Evolutionary conservation across 2,329 filamentous ascomycete species (phyloP).

Genomic region (Domatiomyces globalis): DNA sequence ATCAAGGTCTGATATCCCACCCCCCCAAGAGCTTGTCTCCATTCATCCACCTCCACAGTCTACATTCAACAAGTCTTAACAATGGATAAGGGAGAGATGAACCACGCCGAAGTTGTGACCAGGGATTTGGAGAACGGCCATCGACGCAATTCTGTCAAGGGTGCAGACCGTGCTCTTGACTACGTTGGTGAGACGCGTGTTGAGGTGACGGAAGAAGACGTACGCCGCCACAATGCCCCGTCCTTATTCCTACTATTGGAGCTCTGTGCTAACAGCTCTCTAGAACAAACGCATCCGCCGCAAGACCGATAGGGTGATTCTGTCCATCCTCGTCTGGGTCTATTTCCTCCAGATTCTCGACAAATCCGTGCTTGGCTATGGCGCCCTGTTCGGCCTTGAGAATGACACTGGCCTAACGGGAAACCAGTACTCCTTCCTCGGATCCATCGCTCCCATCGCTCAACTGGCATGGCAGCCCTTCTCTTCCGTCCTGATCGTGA

Average conservation of each 20-base stretch:
- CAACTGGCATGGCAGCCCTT: conserved; percentile 49
- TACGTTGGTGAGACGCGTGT: conserved; percentile 19
- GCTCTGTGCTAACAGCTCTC: background rate
- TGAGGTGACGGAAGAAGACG: conserved; percentile 26
- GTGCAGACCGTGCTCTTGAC: conserved; percentile 14
- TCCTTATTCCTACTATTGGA: background rate
- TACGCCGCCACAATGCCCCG: conserved; percentile 5
- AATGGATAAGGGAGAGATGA: background rate
- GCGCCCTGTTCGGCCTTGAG: conserved; percentile 42
- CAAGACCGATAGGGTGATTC: conserved; percentile 48
- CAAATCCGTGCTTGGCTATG: conserved; percentile 44
- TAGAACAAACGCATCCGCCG: conserved; percentile 43
- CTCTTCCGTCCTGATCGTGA: conserved; percentile 46
- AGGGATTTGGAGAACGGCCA: background rate
- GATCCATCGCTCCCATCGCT: conserved; percentile 45
- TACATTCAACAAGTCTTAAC: background rate
- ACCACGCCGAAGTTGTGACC: background rate
- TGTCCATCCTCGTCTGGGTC: conserved; percentile 34
- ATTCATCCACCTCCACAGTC: background rate
- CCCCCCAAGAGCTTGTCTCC: too few relatives aligned
- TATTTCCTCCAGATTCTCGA: conserved; percentile 41
- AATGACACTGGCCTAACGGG: conserved; percentile 38
- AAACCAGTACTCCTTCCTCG: conserved; percentile 43
- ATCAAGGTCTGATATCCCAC: background rate
- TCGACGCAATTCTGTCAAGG: background rate